Evolutionary conservation across 2,329 filamentous ascomycete genomes (phyloP), one percentile per base, ranked within the genome.

Genomic region (Blumeria graminis): DNA sequence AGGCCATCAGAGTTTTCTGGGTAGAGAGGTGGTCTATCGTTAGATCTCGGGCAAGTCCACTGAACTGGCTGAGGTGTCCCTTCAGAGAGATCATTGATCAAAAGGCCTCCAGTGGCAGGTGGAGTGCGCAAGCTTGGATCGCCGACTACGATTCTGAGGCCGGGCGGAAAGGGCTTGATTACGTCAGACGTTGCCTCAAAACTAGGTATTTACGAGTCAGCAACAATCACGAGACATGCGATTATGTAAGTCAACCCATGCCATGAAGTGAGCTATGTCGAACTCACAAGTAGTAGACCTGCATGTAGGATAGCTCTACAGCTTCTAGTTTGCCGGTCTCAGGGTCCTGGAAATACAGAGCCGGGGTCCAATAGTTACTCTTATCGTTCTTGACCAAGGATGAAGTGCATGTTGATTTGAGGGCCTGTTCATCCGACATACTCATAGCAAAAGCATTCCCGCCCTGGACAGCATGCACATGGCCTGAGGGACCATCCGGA

Each of bases 281-380:
- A 10, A 64, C 72, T 67, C 65, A 78, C 75, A 83, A 81, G 70
- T 90, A 89, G 72, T 92, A 92, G 59, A 77, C 76, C 64, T 81
- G 81, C 76, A 82, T 80, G 66, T 86, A 86, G 63, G 82, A 80
- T 59, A 84, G 75, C 73, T 35, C 59, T 11, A 67, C 65, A 7
- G 59, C 82, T 68, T 66, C 77, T 55, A 78, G 78, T 57, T 79
- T 72, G 57, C 82, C 78, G 62, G 84, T 82, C 11, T 69, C 64
- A 5, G 66, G 65, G 64, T 88, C 77, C 65, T 81, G 69, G 68
- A 94, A 94, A 71, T 90, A 89, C 60, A 94, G 66, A 1, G 77
- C 70, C 0, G 88, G 88, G 55, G 80, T 78, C 86, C 87, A 94
- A 71, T 94, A 94, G 35, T 80, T 81, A n/a, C 86, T 94, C 70